A percentile compares a stretch with the other conserved stretches of the same genome.
Conservation (phyloP, 225 moss, liverwort and hornwort species). For the Ulota crispa region DNA sequence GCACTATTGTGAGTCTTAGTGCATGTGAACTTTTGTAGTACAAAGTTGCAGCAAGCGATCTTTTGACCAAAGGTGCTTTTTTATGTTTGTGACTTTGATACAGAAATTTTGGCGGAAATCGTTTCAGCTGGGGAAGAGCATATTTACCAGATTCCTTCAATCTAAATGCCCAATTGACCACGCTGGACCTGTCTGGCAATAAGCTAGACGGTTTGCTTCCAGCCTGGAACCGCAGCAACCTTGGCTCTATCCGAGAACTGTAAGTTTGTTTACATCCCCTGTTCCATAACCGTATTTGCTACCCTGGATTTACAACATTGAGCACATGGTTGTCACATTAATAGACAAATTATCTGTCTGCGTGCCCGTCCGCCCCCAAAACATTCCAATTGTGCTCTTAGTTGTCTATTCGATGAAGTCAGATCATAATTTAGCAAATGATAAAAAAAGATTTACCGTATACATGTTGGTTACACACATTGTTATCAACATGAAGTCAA, state of each 20-base stretch:
- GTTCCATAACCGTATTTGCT: neutral
- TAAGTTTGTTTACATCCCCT: neutral
- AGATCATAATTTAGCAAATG: no score
- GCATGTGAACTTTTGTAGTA: no score
- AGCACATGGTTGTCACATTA: no score
- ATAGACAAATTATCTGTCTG: no score
- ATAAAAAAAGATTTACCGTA: no score
- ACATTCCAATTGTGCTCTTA: no score
- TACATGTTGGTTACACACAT: no score
- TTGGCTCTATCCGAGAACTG: conserved; percentile 25
- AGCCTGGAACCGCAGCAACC: neutral
- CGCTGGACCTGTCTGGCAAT: conserved; percentile 12
- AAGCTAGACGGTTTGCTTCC: neutral
- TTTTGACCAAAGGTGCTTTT: neutral
- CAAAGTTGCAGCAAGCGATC: neutral
- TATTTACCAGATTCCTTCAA: conserved; percentile 4
- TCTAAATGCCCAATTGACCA: neutral
- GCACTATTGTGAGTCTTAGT: no score
- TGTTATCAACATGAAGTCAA: no score
- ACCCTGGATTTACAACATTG: neutral
- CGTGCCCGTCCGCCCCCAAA: no score
- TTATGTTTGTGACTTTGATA: neutral
- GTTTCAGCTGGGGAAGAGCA: neutral
- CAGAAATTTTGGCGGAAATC: conserved; percentile 16
- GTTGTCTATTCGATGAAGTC: no score